Conservation (phyloP, 805 yeast species). For the Suhomyces sp. region DNA sequence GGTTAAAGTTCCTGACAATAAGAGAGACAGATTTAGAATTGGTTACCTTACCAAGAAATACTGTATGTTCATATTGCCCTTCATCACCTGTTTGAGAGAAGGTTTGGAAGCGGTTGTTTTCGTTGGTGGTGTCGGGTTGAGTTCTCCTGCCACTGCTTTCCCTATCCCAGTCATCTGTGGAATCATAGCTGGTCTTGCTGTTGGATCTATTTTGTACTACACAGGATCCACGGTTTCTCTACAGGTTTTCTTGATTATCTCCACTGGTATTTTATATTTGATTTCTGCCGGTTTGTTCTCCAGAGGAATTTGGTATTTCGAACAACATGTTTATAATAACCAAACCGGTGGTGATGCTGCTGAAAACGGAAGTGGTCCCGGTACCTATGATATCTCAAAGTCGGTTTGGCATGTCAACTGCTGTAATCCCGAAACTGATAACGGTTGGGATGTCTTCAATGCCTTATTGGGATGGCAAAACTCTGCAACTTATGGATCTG, state of each 20-base stretch:
- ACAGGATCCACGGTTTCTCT: slow-evolving; percentile 21
- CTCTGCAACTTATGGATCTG: slow-evolving; percentile 25
- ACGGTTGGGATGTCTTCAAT: slow-evolving; percentile 27
- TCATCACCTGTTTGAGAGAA: slow-evolving; percentile 89
- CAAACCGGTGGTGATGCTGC: slow-evolving; percentile 26
- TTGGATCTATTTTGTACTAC: slow-evolving; percentile 21
- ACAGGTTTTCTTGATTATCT: slow-evolving; percentile 23
- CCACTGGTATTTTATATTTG: slow-evolving; percentile 25
- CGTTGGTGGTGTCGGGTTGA: slow-evolving; percentile 91
- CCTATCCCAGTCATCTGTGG: slow-evolving; percentile 24
- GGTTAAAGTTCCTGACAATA: slow-evolving; percentile 12
- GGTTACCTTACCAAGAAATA: slow-evolving; percentile 66
- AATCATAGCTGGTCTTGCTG: slow-evolving; percentile 19
- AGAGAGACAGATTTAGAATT: slow-evolving; percentile 34
- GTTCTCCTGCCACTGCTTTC: slow-evolving; percentile 23
- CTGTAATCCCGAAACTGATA: slow-evolving; percentile 24
- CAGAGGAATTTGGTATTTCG: slow-evolving; percentile 23
- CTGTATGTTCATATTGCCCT: slow-evolving; percentile 86
- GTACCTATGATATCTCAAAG: slow-evolving; percentile 22
- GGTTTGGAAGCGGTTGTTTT: slow-evolving; percentile 96
- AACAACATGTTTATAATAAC: slow-evolving; percentile 12
- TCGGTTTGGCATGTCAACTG: slow-evolving; percentile 28
- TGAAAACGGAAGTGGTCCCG: slow-evolving; percentile 25
- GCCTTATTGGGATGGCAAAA: slow-evolving; percentile 29
- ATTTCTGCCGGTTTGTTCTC: slow-evolving; percentile 26